A percentile compares a stretch with the other conserved stretches of the same genome.
These are phyloP conservation scores for Neonectria neomacrospora DNA, from an alignment of 2,329 filamentous ascomycete species.

Conservation along the genomic window DNA sequence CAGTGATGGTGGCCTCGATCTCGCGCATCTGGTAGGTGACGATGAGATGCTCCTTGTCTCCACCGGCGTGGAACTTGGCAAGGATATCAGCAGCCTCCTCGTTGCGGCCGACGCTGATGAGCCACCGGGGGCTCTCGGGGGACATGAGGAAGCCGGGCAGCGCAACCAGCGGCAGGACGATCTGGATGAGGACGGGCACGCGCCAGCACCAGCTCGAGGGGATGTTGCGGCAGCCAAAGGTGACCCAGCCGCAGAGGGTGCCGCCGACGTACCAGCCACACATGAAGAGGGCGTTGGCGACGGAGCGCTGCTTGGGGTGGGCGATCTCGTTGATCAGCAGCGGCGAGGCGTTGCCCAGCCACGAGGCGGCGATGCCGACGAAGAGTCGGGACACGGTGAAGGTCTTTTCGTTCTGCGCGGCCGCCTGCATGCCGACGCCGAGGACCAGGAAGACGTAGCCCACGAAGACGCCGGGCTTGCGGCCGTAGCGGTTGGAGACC, in stretches of 20 bases:
- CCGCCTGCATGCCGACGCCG: slow-evolving; percentile 30
- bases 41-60: slow-evolving; percentile 50
- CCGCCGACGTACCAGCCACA: slow-evolving; percentile 36
- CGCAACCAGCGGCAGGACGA: slow-evolving; percentile 29
- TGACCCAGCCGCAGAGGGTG: slow-evolving; percentile 34
- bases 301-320: slow-evolving; percentile 29
- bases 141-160: slow-evolving; percentile 48
- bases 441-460: slow-evolving; percentile 32
- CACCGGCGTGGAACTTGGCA: slow-evolving; percentile 54
- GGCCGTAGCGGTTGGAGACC: slow-evolving; percentile 30
- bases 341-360: slow-evolving; percentile 30
- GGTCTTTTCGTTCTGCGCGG: slow-evolving; percentile 29
- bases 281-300: slow-evolving; percentile 32
- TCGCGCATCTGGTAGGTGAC: slow-evolving; percentile 53
- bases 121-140: slow-evolving; percentile 49
- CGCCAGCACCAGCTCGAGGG: slow-evolving; percentile 39
- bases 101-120: slow-evolving; percentile 46
- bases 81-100: slow-evolving; percentile 51
- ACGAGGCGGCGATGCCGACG: slow-evolving; percentile 30
- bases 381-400: slow-evolving; percentile 31
- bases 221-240: slow-evolving; percentile 34
- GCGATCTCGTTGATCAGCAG: slow-evolving; percentile 34
- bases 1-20: slow-evolving; percentile 50
- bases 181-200: slow-evolving; percentile 40
- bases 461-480: slow-evolving; percentile 25